Percentiles rank a stretch among this genome's conserved stretches.
Conservation (phyloP, 495 filamentous ascomycete species). For the Penicillium manginii region DNA sequence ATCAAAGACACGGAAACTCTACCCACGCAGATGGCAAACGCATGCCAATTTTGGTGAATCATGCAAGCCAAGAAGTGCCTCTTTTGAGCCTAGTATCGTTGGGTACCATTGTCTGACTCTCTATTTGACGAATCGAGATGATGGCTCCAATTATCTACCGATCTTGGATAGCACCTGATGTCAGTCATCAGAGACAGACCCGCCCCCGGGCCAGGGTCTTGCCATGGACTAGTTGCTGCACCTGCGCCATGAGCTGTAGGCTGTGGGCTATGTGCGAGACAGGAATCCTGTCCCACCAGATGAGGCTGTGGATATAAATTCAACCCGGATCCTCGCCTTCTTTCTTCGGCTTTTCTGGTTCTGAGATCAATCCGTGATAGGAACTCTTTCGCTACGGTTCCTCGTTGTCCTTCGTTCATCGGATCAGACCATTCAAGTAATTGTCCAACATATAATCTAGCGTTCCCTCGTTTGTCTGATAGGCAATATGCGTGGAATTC, state of each 20-base stretch:
- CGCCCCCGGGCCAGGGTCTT: background rate
- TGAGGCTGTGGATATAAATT: conserved; percentile 18
- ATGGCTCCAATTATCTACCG: background rate
- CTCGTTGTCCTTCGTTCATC: conserved; percentile 21
- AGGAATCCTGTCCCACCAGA: background rate
- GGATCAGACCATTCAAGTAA: conserved; percentile 5
- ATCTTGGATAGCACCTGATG: conserved; percentile 4
- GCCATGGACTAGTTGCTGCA: background rate
- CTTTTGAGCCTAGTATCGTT: conserved; percentile 12
- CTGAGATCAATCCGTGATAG: conserved; percentile 17
- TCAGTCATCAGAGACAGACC: conserved; percentile 6
- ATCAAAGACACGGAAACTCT: conserved; percentile 14
- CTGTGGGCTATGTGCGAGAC: background rate
- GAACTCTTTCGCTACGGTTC: conserved; percentile 36
- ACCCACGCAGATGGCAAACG: conserved; percentile 2
- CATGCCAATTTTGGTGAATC: conserved; percentile 16
- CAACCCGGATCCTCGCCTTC: background rate
- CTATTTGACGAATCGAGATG: conserved; percentile 12
- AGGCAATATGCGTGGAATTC: conserved; percentile 25
- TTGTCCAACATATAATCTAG: conserved; percentile 7
- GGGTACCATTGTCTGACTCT: conserved; percentile 14
- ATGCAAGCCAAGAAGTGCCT: conserved; percentile 13
- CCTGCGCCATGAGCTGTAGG: background rate
- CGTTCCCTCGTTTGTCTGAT: conserved; percentile 16
- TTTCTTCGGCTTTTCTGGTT: background rate